Conservation (phyloP, 2,329 filamentous ascomycete genomes). For the Paramyrothecium sp. region DNA sequence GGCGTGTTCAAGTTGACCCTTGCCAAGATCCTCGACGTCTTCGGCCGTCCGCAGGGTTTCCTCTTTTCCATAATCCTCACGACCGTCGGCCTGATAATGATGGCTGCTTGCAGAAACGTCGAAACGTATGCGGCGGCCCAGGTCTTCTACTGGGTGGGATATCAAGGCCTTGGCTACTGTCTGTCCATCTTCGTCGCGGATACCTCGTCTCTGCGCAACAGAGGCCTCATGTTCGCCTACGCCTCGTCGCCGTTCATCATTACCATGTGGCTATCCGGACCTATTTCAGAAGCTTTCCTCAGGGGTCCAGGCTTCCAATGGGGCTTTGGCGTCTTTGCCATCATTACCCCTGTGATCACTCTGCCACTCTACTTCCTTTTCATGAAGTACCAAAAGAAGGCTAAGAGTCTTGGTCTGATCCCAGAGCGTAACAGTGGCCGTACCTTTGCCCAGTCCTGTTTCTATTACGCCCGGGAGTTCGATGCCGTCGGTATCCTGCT, state of each 20-base stretch:
- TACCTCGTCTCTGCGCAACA: slow-evolving; percentile 26
- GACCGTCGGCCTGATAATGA: slow-evolving; percentile 49
- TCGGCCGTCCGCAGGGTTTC: slow-evolving; percentile 34
- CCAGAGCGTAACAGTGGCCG: slow-evolving; percentile 26
- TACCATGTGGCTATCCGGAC: slow-evolving; percentile 29
- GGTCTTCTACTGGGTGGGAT: slow-evolving; percentile 58
- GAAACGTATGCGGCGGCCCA: slow-evolving; percentile 41
- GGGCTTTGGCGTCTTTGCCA: slow-evolving; percentile 54
- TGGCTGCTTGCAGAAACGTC: slow-evolving; percentile 54
- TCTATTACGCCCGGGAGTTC: background rate
- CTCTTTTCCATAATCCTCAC: slow-evolving; percentile 26
- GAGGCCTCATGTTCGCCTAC: slow-evolving; percentile 28
- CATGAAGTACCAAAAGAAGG: slow-evolving; percentile 16
- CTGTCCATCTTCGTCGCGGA: slow-evolving; percentile 30
- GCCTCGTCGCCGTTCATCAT: slow-evolving; percentile 32
- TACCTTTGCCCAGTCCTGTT: slow-evolving; percentile 20
- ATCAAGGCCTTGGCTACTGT: slow-evolving; percentile 24
- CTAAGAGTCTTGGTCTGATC: slow-evolving; percentile 14
- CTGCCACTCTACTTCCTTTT: slow-evolving; percentile 20
- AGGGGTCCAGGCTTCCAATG: slow-evolving; percentile 24
- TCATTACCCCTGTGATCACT: slow-evolving; percentile 49
- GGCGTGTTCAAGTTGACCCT: slow-evolving; percentile 26
- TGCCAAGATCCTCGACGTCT: slow-evolving; percentile 37
- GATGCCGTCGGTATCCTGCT: slow-evolving; percentile 51
- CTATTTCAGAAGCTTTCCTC: slow-evolving; percentile 21